Evolutionary conservation across 441 rosid species (phyloP), one percentile per base, ranked within the genome.

Genomic region (Melastoma candidum): DNA sequence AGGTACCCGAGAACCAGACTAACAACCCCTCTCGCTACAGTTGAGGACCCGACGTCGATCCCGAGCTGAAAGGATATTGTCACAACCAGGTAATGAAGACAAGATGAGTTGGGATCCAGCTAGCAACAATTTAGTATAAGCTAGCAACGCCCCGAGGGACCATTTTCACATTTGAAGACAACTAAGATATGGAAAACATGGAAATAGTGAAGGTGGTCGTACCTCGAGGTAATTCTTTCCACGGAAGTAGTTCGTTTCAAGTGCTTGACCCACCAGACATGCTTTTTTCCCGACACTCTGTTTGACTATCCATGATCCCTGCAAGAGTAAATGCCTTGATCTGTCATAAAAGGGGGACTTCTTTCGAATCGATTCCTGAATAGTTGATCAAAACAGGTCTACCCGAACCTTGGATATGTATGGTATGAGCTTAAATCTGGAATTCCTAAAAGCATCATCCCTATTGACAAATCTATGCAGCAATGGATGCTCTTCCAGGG

Each of bases 231-330:
- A 89, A 60, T 83, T 84, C 54, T 76, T 74, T 26, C 99, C 97
- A 0, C 73, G 80, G 49, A 55, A 77, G 56, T 89, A 89, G 64
- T 70, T 67, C 8, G 74, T 67, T 68, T 83, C 89, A 8, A 93
- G 95, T 48, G 82, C 74, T 44, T 80, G 90, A 52, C 95, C 96
- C 8, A 89, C 58, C 68, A 93, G 72, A 71, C 95, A 78, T 41
- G 93, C 81, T 54, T 85, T 84, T 75, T 89, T 93, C 27, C 97
- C 96, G 55, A 93, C 95, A 63, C 97, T 86, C 60, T 86, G 96
- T 81, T 84, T 93, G 25, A 84, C 97, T 43, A 93, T 81, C 99
- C 99, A 89, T 29, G 99, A 84, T 55, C 97, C 99, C 90, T 85
- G 63, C 47, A 14, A 49, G n/a, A 48, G 12, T 2, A 24, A 44